phyloP scores from a whole-genome alignment of 371 early-diverging fungal species.

The Saksenaea oblongispora region DNA sequence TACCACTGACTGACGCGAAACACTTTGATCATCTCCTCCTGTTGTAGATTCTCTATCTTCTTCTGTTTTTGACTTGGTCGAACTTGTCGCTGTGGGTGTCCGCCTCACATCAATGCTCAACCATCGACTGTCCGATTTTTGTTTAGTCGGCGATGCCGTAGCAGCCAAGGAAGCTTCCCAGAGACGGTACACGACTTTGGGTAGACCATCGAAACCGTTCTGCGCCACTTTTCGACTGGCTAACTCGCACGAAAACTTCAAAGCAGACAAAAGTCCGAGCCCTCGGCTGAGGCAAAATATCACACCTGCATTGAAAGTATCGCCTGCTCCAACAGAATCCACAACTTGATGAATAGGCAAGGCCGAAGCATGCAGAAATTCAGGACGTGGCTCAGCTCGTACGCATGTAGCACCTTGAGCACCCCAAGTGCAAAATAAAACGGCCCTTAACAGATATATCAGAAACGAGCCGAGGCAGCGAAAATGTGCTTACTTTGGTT shows the following conservation, averaged over 20 bases:
- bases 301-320: conserved; percentile 69
- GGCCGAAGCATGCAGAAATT: conserved; percentile 43
- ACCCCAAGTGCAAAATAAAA: conserved; percentile 64
- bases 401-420: conserved; percentile 55
- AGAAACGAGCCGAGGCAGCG: not conserved
- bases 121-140: not conserved
- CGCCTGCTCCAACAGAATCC: conserved; percentile 72
- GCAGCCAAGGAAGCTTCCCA: not conserved
- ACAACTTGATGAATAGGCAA: conserved; percentile 38
- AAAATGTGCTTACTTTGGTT: conserved; percentile 42
- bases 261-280: conserved; percentile 16
- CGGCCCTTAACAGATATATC: conserved; percentile 34
- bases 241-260: conserved; percentile 52
- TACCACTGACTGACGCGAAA: not conserved
- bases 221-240: conserved; percentile 68
- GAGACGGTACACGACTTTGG: not conserved
- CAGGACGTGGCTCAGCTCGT: conserved; percentile 29
- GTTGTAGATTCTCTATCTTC: not conserved
- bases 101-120: not conserved
- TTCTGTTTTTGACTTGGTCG: not conserved
- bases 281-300: conserved; percentile 46
- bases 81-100: not conserved
- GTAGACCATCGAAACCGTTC: conserved; percentile 56
- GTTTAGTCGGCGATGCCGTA: not conserved
- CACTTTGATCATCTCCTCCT: not conserved